Base-by-base conservation (phyloP, 2,329 filamentous ascomycete species). In the Mollisia scopiformis region DNA sequence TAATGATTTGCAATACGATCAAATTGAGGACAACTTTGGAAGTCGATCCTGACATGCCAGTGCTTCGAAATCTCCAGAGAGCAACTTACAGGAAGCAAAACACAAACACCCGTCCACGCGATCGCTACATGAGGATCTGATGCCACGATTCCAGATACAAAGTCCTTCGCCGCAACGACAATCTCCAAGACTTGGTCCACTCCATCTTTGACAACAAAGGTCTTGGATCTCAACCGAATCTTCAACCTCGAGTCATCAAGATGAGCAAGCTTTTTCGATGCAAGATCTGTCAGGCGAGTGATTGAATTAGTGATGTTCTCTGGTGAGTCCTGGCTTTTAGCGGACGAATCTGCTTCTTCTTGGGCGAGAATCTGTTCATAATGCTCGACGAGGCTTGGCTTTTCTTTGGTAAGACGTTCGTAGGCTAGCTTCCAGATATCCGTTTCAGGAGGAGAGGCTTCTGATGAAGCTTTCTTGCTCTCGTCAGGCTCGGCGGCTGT, bases 181-280 rank as follows among this genome's bases (percentile, higher is more conserved):
- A 53, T 39, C 21, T 30, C 23, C 21, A 53, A 28, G n/a, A 53
- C 21, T 16, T 39, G 50, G 23, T 53, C 30, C 14, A 53, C 31
- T 16, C n/a, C 3, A 21, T 53, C 50, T 53, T 53, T 39, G n/a
- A 53, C 31, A n/a, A 53, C 21, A 13, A 53, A 35, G 27, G 50
- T 39, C 31, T 53, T 35, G 4, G 16, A 21, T 6, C 50, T 35
- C 11, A 53, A 6, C 2, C n/a, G 50, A 2, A 53, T 21, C 21
- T 27, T 53, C 50, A 53, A 53, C 21, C 50, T 53, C 25, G 50
- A 53, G 7, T 53, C 50, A 25, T 39, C 50, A 21, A 39, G 50
- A 7, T 6, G n/a, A 6, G 28, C 28, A 11, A 53, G 31, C 31
- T 53, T 53, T 23, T 37, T 39, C 19, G 23, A 23, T 46, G 41